Evolutionary conservation across 106 monocot genomes (phyloP).

Genomic region (Acorus calamus): DNA sequence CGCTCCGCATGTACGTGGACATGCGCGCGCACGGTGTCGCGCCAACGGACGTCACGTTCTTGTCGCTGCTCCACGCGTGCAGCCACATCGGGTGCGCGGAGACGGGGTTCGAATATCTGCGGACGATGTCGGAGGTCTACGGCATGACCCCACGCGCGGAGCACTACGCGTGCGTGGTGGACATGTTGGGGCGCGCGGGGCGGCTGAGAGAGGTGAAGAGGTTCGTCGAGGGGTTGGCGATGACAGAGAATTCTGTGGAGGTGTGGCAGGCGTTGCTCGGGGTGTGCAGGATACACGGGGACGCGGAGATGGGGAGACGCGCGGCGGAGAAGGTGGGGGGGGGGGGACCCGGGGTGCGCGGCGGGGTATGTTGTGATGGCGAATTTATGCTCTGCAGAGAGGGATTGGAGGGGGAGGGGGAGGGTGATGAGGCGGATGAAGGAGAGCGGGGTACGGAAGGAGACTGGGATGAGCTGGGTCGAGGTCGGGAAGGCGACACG

Average conservation of each 20-base stretch:
- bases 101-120: constrained; percentile 52
- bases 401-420: constrained; percentile 8
- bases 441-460: constrained; percentile 31
- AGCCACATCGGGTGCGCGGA: constrained; percentile 59
- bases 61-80: constrained; percentile 80
- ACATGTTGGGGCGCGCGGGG: constrained; percentile 86
- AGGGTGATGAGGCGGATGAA: constrained; percentile 26
- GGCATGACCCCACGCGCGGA: constrained; percentile 39
- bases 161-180: constrained; percentile 86
- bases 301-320: constrained; percentile 45
- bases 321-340: constrained; percentile 41
- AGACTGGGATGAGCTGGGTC: constrained; percentile 44
- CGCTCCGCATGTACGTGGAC: constrained; percentile 41
- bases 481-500: constrained; percentile 15
- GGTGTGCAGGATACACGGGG: constrained; percentile 48
- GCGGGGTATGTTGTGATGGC: constrained; percentile 39
- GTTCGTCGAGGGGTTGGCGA: constrained; percentile 37
- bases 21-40: constrained; percentile 42
- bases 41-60: constrained; percentile 69
- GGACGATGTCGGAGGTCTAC: constrained; percentile 32
- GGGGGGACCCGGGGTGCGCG: constrained; percentile 26
- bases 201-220: constrained; percentile 46
- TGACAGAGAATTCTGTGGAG: constrained; percentile 20
- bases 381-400: constrained; percentile 20
- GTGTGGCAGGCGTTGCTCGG: constrained; percentile 93